These are phyloP conservation scores for Metschnikowia bowlesiae DNA, from an alignment of 805 yeast species.

Conservation along the genomic window DNA sequence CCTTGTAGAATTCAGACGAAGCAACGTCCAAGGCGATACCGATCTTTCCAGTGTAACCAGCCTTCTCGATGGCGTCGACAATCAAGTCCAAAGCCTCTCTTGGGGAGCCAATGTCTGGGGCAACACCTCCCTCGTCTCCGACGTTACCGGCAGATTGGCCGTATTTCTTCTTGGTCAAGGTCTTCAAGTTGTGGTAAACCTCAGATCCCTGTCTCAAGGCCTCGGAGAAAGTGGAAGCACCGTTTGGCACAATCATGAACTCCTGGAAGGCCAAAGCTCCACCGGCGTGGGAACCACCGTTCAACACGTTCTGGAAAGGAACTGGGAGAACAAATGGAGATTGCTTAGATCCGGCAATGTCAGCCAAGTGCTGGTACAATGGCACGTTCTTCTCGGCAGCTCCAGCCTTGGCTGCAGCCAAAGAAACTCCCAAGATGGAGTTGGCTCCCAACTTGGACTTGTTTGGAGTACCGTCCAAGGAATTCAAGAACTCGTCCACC, in stretches of 20 bases:
- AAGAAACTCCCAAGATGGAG: conserved; percentile 96
- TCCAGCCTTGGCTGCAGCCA: conserved; percentile 96
- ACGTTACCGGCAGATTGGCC: conserved; percentile 99
- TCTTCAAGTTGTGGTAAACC: conserved; percentile 95
- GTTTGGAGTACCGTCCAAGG: conserved; percentile 96
- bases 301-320: conserved; percentile 97
- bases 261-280: conserved; percentile 99
- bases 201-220: conserved; percentile 96
- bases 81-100: conserved; percentile 96
- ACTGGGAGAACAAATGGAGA: conserved; percentile 93
- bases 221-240: conserved; percentile 86
- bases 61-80: conserved; percentile 79
- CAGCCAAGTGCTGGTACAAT: conserved; percentile 87
- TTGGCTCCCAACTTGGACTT: conserved; percentile 97
- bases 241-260: conserved; percentile 97
- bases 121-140: conserved; percentile 99
- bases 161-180: conserved; percentile 88
- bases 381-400: conserved; percentile 95
- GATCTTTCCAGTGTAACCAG: conserved; percentile 94
- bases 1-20: conserved; percentile 95
- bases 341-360: conserved; percentile 66
- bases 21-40: conserved; percentile 95
- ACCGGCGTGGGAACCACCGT: conserved; percentile 99
- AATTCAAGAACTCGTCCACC: conserved; percentile 78
- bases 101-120: conserved; percentile 94